phyloP scores from a whole-genome alignment of 148 eudicot species.

The Suaeda aralocaspica region DNA sequence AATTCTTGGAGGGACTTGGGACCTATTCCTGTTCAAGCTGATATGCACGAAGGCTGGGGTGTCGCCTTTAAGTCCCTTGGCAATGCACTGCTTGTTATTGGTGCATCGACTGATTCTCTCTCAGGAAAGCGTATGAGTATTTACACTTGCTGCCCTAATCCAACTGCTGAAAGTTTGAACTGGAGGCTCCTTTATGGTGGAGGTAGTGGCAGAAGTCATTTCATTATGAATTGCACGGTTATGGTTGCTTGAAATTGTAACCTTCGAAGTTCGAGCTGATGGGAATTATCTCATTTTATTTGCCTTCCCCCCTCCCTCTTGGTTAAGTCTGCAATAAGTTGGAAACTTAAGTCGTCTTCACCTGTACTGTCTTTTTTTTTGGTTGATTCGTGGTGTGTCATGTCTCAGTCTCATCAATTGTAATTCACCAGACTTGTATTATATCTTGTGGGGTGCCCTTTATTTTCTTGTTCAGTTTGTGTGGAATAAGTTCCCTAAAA shows the following conservation, averaged over 20 bases:
- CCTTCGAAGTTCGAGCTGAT: not conserved
- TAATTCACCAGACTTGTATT: not conserved
- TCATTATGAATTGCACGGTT: slow-evolving; percentile 56
- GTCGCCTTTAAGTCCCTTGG: slow-evolving; percentile 82
- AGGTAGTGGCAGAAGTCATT: slow-evolving; percentile 37
- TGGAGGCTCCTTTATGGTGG: slow-evolving; percentile 50
- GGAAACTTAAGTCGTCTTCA: no score
- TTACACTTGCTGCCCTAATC: slow-evolving; percentile 58
- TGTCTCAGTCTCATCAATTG: not conserved
- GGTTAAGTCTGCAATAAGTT: no score
- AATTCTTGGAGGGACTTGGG: slow-evolving; percentile 71
- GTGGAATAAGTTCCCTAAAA: slow-evolving; percentile 1
- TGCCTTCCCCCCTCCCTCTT: not conserved
- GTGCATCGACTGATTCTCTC: slow-evolving; percentile 31
- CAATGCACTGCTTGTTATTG: slow-evolving; percentile 61
- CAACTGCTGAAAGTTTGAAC: slow-evolving; percentile 27
- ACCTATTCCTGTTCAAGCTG: slow-evolving; percentile 58
- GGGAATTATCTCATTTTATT: no score
- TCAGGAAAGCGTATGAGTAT: slow-evolving; percentile 43
- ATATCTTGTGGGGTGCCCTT: not conserved
- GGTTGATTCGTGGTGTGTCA: not conserved
- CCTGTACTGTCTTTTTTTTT: no score
- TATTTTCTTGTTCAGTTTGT: not conserved
- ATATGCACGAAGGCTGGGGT: slow-evolving; percentile 64
- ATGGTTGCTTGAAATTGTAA: slow-evolving; percentile 50